Base-by-base conservation (phyloP, 306 rosid species). In the Prunus campanulata region DNA sequence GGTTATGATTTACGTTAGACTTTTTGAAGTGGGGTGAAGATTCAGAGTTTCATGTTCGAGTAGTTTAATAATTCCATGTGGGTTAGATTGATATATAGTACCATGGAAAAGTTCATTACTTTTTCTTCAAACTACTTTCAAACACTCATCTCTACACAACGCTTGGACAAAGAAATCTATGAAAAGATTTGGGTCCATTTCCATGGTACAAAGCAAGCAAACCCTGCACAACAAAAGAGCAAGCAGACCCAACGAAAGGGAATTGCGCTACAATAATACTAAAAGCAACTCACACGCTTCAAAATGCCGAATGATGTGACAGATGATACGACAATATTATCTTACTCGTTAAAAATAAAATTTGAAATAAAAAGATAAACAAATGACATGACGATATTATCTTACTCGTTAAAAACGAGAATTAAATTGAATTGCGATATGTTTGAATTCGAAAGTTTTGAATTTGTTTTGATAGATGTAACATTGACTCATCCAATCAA, bases 131-230 rank as follows among this genome's bases (percentile, higher is more conserved):
- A 65, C 68, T 60, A 25, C 77, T 62, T 68, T 74, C 39, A 24
- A 62, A 76, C 79, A 55, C 73, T 71, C 55, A 56, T 77, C 70
- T 72, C 76, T 60, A 51, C 77, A 60, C 59, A 75, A 72, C 29
- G 46, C 82, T 39, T 39, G 85, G 14, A 27, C 27, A 56, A 20
- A 15, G 35, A 68, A 27, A 86, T 79, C 83, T 74, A 35, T n/a
- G 51, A 27, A 29, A 57, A 51, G 72, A 66, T 77, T 77, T 78
- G 71, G 79, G 51, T 73, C 83, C 86, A 80, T 75, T 77, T 75
- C 9, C 73, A 73, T 68, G 67, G 24, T 74, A 76, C 77, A 75
- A 59, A 68, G 78, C 85, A 88, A 78, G 74, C 63, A 30, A 30
- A 20, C 76, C 9, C 10, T 52, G 20, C 18, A 76, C 54, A 69